Conservation (phyloP, 805 yeast species). For the Diddensiella caesifluorescens region DNA sequence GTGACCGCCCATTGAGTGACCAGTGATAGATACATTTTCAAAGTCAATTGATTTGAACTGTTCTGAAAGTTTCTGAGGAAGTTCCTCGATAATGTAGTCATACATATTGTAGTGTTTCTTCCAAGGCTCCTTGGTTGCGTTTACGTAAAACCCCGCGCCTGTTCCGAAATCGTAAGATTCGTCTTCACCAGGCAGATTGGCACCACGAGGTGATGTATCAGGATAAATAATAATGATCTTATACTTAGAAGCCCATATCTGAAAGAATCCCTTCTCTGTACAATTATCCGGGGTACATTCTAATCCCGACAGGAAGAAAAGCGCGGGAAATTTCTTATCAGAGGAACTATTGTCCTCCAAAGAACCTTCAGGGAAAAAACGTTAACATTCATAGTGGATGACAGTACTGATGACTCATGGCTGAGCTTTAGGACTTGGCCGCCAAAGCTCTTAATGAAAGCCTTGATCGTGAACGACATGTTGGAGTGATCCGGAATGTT, state of each 20-base stretch:
- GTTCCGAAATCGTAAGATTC: conserved; percentile 88
- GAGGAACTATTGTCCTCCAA: conserved; percentile 20
- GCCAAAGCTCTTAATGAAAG: conserved; percentile 58
- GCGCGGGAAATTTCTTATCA: conserved; percentile 52
- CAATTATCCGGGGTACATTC: conserved; percentile 94
- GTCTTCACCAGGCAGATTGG: conserved; percentile 68
- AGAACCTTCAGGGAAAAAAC: conserved; percentile 67
- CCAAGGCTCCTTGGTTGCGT: conserved; percentile 76
- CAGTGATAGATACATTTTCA: conserved; percentile 67
- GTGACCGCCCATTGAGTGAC: conserved; percentile 98
- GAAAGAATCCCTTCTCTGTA: conserved; percentile 87
- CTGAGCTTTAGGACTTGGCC: conserved; percentile 72
- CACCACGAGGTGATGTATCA: conserved; percentile 94
- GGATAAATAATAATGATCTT: conserved; percentile 91
- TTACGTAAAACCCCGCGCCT: conserved; percentile 92
- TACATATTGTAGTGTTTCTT: conserved; percentile 75
- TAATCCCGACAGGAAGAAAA: conserved; percentile 79
- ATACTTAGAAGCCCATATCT: conserved; percentile 68
- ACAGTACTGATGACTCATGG: conserved; percentile 62
- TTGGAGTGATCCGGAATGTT: no score
- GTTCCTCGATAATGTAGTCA: conserved; percentile 70
- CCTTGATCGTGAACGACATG: conserved; percentile 46
- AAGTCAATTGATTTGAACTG: conserved; percentile 41
- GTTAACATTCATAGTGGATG: conserved; percentile 77
- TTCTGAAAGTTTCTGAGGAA: conserved; percentile 48